Evolutionary conservation across 2,329 filamentous ascomycete species (phyloP).

Genomic region (Neoascochyta sp.): DNA sequence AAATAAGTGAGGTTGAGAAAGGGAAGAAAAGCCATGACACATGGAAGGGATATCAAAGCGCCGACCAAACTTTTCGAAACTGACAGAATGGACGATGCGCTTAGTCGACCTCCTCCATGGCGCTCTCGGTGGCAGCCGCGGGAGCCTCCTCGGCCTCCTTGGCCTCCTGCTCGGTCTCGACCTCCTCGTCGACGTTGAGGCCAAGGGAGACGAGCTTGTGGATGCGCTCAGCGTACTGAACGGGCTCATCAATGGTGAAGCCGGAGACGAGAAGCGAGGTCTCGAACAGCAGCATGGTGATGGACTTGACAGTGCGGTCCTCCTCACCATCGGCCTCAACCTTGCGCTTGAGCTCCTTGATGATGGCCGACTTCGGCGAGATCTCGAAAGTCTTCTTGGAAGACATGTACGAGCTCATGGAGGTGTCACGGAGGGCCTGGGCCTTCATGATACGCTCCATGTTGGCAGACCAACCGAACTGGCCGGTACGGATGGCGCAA

Average conservation of each 20-base stretch:
- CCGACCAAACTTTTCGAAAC: conserved; percentile 38
- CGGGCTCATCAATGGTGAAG: conserved; percentile 99
- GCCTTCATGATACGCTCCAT: conserved; percentile 99
- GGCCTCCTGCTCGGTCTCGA: conserved; percentile 62
- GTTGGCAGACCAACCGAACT: conserved; percentile 99
- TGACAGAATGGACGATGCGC: conserved; percentile 20
- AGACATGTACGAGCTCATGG: conserved; percentile 99
- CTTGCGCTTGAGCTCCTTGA: conserved; percentile 99
- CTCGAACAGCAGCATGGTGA: conserved; percentile 97
- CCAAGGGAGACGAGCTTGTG: conserved; percentile 99
- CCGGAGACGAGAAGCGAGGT: conserved; percentile 97
- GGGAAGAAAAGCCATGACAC: conserved; percentile 37
- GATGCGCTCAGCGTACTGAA: conserved; percentile 96
- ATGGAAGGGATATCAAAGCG: conserved; percentile 40
- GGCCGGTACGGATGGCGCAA: conserved; percentile 97
- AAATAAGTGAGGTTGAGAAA: conserved; percentile 33
- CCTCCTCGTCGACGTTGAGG: conserved; percentile 93
- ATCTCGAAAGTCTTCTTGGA: conserved; percentile 99
- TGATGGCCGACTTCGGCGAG: conserved; percentile 95
- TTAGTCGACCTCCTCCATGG: conserved; percentile 99
- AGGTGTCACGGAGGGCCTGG: conserved; percentile 98
- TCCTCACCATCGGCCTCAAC: conserved; percentile 96
- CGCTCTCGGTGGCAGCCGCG: conserved; percentile 73
- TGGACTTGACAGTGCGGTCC: conserved; percentile 98
- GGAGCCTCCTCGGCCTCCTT: conserved; percentile 56